These are phyloP conservation scores for Kodamaea leandrae DNA, from an alignment of 805 yeast genomes.

Conservation along the genomic window DNA sequence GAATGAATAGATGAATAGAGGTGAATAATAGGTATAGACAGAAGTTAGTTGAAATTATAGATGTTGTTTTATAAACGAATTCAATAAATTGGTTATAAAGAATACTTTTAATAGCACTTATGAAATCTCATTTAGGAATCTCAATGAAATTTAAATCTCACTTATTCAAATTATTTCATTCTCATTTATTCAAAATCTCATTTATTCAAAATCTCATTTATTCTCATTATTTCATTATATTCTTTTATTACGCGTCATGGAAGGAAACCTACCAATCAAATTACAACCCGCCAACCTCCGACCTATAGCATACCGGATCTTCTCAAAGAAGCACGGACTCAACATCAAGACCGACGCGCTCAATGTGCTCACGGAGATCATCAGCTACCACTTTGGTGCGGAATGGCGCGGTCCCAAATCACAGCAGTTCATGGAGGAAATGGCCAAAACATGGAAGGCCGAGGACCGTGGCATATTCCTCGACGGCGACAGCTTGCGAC, in stretches of 20 bases:
- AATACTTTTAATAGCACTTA: too few species aligned
- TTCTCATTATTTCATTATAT: not conserved
- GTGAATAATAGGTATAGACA: too few species aligned
- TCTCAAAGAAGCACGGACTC: slow-evolving; percentile 90
- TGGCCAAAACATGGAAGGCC: slow-evolving; percentile 82
- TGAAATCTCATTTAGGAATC: too few species aligned
- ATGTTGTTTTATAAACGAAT: too few species aligned
- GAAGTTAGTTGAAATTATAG: too few species aligned
- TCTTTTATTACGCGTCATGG: slow-evolving; percentile 3
- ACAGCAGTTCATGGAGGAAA: slow-evolving; percentile 65
- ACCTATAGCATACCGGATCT: slow-evolving; percentile 85
- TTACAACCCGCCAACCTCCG: slow-evolving; percentile 80
- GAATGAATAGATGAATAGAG: not conserved
- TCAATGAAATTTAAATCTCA: too few species aligned
- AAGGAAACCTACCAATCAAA: slow-evolving; percentile 57
- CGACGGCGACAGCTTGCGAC: slow-evolving; percentile 67
- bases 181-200: too few species aligned
- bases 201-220: not conserved
- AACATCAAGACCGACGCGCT: slow-evolving; percentile 87
- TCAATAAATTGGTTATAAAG: too few species aligned
- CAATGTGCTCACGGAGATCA: slow-evolving; percentile 63
- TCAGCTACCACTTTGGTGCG: slow-evolving; percentile 76
- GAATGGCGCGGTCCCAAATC: slow-evolving; percentile 78
- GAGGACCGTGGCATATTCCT: slow-evolving; percentile 86
- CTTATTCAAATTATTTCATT: too few species aligned